These are phyloP conservation scores for Candida pseudoviswanathii DNA, from an alignment of 1,139 yeast genomes.

Conservation along the genomic window DNA sequence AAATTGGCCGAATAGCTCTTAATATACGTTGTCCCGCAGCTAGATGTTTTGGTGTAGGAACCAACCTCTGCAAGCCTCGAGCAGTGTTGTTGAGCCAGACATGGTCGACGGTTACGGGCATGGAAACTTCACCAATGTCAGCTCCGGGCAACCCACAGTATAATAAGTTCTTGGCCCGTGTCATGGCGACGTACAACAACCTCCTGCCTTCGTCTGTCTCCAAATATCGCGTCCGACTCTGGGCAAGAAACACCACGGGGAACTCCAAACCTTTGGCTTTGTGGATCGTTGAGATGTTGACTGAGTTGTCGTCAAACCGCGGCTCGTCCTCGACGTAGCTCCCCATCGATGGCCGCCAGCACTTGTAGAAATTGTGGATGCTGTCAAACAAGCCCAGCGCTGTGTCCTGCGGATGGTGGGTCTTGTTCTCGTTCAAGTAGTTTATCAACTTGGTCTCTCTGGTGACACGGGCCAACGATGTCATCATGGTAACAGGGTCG, in stretches of 20 bases:
- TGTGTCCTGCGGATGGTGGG: slow-evolving; percentile 9
- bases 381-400: slow-evolving; percentile 19
- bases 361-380: slow-evolving; percentile 28
- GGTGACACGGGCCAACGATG: slow-evolving; percentile 23
- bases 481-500: slow-evolving; percentile 21
- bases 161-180: slow-evolving; percentile 59
- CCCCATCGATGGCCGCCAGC: slow-evolving; percentile 25
- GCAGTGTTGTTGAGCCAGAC: slow-evolving; percentile 6
- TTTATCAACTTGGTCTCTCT: slow-evolving; percentile 24
- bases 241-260: slow-evolving; percentile 64
- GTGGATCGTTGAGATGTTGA: slow-evolving; percentile 66
- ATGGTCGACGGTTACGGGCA: slow-evolving; percentile 2
- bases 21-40: slow-evolving; percentile 5
- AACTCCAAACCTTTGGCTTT: slow-evolving; percentile 73
- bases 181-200: slow-evolving; percentile 62
- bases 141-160: slow-evolving; percentile 30
- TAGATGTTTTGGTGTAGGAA: slow-evolving; percentile 6
- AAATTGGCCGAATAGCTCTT: slow-evolving; percentile 26
- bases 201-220: slow-evolving; percentile 23
- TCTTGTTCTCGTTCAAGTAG: slow-evolving; percentile 23
- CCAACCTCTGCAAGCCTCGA: slow-evolving; percentile 11
- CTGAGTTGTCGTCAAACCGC: slow-evolving; percentile 26
- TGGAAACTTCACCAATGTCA: background rate
- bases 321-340: slow-evolving; percentile 49
- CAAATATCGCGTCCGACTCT: slow-evolving; percentile 19